phyloP scores from a whole-genome alignment of 179 eudicot species.

The Silene vulgaris region DNA sequence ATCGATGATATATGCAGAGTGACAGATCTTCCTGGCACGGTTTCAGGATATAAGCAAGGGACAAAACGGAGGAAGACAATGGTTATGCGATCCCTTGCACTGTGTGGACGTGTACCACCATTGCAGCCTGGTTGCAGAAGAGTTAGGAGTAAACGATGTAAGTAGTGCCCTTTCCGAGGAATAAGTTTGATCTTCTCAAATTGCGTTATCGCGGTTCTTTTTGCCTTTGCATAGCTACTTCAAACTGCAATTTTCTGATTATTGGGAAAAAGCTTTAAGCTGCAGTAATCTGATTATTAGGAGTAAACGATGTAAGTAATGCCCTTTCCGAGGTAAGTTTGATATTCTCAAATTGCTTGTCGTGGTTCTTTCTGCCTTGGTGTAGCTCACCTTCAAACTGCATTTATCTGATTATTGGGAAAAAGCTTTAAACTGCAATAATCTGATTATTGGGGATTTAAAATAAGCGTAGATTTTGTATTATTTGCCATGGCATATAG shows the following conservation, averaged over 20 bases:
- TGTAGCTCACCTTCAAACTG: too few species aligned
- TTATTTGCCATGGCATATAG: too few species aligned
- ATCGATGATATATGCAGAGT: not conserved
- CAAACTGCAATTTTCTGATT: too few species aligned
- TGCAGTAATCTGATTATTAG: not conserved
- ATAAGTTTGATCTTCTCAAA: not conserved
- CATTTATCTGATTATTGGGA: too few species aligned
- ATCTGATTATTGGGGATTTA: too few species aligned
- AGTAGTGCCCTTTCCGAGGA: not conserved
- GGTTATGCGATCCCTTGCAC: not conserved
- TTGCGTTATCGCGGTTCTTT: not conserved
- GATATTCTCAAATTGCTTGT: slow-evolving; percentile 1
- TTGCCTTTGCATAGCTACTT: too few species aligned
- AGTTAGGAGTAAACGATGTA: slow-evolving; percentile 6
- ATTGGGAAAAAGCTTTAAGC: too few species aligned
- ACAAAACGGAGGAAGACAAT: slow-evolving; percentile 5
- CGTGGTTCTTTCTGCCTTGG: too few species aligned
- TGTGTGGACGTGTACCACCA: not conserved
- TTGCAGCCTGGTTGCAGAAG: slow-evolving; percentile 11
- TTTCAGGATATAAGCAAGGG: slow-evolving; percentile 1
- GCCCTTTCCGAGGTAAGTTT: not conserved
- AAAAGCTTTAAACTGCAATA: too few species aligned
- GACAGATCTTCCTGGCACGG: not conserved
- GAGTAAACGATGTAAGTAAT: slow-evolving; percentile 4
- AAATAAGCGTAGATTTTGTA: too few species aligned